These are phyloP conservation scores for Leccinum barrowsii DNA, from an alignment of 768 basidiomycete genomes.

Conservation along the genomic window DNA sequence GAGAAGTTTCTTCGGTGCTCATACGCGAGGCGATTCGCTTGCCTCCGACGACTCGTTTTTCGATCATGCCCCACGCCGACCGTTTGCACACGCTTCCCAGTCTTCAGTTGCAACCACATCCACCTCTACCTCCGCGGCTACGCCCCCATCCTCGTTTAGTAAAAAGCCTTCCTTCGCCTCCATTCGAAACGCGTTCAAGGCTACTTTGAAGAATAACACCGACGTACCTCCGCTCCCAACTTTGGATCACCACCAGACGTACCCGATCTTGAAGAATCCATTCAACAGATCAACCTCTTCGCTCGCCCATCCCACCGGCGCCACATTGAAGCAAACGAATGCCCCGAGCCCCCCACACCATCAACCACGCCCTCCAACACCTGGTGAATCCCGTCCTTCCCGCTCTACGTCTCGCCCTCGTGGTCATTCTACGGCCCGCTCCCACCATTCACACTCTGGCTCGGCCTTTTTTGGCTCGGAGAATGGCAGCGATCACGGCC, in stretches of 20 bases:
- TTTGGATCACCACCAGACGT: slow-evolving; percentile 57
- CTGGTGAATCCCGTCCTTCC: slow-evolving; percentile 38
- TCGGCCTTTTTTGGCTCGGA: slow-evolving; percentile 72
- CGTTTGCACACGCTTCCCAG: slow-evolving; percentile 69
- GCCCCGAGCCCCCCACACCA: slow-evolving; percentile 45
- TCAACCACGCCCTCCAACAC: slow-evolving; percentile 59
- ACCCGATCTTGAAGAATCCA: slow-evolving; percentile 74
- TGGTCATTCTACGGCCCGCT: slow-evolving; percentile 61
- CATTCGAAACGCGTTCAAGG: slow-evolving; percentile 84
- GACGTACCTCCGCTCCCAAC: slow-evolving; percentile 77
- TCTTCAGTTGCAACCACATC: slow-evolving; percentile 60
- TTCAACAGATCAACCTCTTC: slow-evolving; percentile 83
- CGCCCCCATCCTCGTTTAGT: slow-evolving; percentile 48
- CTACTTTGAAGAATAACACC: slow-evolving; percentile 43
- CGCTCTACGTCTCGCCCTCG: slow-evolving; percentile 44
- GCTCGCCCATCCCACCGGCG: slow-evolving; percentile 46
- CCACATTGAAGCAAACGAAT: slow-evolving; percentile 37
- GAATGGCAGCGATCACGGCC: slow-evolving; percentile 64
- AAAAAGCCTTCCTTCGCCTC: slow-evolving; percentile 87
- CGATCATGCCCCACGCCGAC: slow-evolving; percentile 54
- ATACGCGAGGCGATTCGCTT: slow-evolving; percentile 73
- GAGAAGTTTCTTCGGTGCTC: slow-evolving; percentile 55
- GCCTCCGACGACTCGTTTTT: slow-evolving; percentile 73
- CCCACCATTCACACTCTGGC: slow-evolving; percentile 74
- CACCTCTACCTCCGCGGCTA: slow-evolving; percentile 16